Conservation (phyloP, 371 early-diverging fungal genomes). For the Mortierella sp. region DNA sequence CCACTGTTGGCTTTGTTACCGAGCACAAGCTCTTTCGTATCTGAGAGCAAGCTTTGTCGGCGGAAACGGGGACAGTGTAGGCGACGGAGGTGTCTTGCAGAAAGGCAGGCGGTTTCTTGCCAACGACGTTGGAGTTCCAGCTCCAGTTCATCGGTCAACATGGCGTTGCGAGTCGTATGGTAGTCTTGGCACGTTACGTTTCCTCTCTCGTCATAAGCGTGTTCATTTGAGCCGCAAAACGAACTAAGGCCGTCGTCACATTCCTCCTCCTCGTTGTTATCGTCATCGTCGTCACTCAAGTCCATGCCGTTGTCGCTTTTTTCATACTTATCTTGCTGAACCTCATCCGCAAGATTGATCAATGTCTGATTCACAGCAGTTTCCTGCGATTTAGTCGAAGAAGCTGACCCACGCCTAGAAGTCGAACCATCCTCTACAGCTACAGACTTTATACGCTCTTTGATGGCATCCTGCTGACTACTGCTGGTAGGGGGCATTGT, state of each 20-base stretch:
- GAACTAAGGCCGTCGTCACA: slow-evolving; percentile 13
- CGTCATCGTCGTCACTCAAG: slow-evolving; percentile 12
- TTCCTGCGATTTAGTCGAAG: slow-evolving; percentile 46
- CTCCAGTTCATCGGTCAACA: slow-evolving; percentile 24
- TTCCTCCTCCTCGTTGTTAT: slow-evolving; percentile 15
- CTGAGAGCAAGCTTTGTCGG: slow-evolving; percentile 26
- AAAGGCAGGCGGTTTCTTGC: slow-evolving; percentile 9
- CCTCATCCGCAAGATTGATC: slow-evolving; percentile 29
- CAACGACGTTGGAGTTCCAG: slow-evolving; percentile 23
- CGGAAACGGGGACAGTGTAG: slow-evolving; percentile 16
- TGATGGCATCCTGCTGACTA: slow-evolving; percentile 29
- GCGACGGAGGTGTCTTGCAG: slow-evolving; percentile 4
- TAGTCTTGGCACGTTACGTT: not conserved
- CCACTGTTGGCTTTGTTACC: slow-evolving; percentile 5
- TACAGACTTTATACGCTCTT: slow-evolving; percentile 35
- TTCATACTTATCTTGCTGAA: slow-evolving; percentile 4
- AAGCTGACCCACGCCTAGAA: slow-evolving; percentile 40
- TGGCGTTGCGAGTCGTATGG: slow-evolving; percentile 13
- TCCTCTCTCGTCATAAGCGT: slow-evolving; percentile 1
- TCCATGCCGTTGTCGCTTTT: slow-evolving; percentile 19
- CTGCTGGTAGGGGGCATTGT: not conserved
- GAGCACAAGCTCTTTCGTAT: slow-evolving; percentile 14
- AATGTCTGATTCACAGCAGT: slow-evolving; percentile 42
- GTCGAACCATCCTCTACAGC: slow-evolving; percentile 6
- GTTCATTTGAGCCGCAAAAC: slow-evolving; percentile 7